phyloP scores from a whole-genome alignment of 768 basidiomycete species.

The Lactarius quietus region DNA sequence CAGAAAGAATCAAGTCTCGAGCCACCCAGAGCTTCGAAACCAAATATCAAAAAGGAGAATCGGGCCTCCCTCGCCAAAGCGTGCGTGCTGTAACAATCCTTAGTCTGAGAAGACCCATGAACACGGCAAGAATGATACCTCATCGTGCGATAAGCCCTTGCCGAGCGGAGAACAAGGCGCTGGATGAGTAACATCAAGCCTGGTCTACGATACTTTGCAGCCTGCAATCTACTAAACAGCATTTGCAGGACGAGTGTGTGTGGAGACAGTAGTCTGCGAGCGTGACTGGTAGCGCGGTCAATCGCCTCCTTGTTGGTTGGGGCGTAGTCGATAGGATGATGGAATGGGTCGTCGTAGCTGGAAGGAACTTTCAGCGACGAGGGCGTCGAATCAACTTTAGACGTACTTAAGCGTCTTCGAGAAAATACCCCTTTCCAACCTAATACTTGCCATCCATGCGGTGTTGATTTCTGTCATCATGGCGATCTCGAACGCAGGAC shows the following conservation, averaged over 20 bases:
- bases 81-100: slow-evolving; percentile 61
- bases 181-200: slow-evolving; percentile 84
- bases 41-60: slow-evolving; percentile 89
- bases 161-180: slow-evolving; percentile 78
- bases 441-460: slow-evolving; percentile 84
- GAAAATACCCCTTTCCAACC: slow-evolving; percentile 77
- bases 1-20: slow-evolving; percentile 80
- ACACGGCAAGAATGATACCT: slow-evolving; percentile 49
- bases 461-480: slow-evolving; percentile 82
- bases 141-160: slow-evolving; percentile 60
- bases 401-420: slow-evolving; percentile 74
- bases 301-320: slow-evolving; percentile 86
- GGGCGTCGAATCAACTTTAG: not conserved
- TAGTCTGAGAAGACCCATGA: not conserved
- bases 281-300: slow-evolving; percentile 64
- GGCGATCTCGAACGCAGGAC: slow-evolving; percentile 75
- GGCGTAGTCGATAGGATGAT: slow-evolving; percentile 78
- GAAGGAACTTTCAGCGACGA: slow-evolving; percentile 15
- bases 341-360: slow-evolving; percentile 88
- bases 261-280: slow-evolving; percentile 73
- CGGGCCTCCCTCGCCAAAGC: slow-evolving; percentile 86
- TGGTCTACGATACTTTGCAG: slow-evolving; percentile 82
- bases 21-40: slow-evolving; percentile 87
- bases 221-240: slow-evolving; percentile 88
- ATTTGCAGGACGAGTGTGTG: slow-evolving; percentile 84